These are phyloP conservation scores for Botrytis porri DNA, from an alignment of 2,329 filamentous ascomycete genomes.

Conservation along the genomic window DNA sequence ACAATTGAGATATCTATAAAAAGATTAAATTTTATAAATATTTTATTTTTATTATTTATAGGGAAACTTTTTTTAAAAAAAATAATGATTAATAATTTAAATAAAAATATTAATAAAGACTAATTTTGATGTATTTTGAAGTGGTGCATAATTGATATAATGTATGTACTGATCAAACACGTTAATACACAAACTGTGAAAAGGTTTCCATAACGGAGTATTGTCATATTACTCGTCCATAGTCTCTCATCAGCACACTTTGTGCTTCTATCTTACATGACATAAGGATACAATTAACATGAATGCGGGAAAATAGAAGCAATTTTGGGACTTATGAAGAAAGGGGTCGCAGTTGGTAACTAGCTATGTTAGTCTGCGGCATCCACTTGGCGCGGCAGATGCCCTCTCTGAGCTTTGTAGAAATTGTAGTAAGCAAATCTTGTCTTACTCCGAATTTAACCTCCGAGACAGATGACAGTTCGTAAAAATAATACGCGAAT, in stretches of 20 bases:
- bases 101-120: too few relatives aligned
- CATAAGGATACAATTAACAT: background rate
- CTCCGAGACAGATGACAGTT: background rate
- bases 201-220: background rate
- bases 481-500: background rate
- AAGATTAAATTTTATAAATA: too few relatives aligned
- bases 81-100: too few relatives aligned
- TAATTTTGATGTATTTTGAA: too few relatives aligned
- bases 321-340: background rate
- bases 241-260: background rate
- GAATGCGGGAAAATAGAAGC: background rate
- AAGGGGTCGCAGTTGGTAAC: background rate
- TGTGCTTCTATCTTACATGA: background rate
- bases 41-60: too few relatives aligned
- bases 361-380: background rate
- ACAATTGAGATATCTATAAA: too few relatives aligned
- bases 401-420: background rate
- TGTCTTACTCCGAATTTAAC: background rate
- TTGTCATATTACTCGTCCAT: background rate
- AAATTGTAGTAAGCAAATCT: background rate
- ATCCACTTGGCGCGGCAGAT: background rate
- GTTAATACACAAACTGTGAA: background rate
- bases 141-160: too few relatives aligned
- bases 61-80: too few relatives aligned
- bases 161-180: too few relatives aligned